These are phyloP conservation scores for Geosmithia putterillii DNA, from an alignment of 2,329 filamentous ascomycete genomes.

Conservation along the genomic window DNA sequence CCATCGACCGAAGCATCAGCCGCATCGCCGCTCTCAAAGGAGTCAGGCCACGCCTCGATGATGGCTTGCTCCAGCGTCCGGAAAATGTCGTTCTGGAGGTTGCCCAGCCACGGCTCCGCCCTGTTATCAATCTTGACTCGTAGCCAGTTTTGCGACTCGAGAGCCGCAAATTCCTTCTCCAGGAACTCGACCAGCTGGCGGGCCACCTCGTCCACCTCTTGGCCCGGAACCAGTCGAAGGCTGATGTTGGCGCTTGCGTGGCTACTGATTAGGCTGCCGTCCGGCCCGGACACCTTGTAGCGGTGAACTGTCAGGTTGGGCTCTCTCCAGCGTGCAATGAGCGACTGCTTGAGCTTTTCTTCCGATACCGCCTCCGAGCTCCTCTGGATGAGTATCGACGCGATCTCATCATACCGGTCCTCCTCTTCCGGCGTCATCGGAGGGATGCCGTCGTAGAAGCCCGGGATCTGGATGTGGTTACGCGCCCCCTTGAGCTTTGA, in stretches of 20 bases:
- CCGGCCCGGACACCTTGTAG: conserved; percentile 84
- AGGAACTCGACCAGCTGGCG: conserved; percentile 56
- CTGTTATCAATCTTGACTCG: conserved; percentile 80
- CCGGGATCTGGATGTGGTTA: conserved; percentile 73
- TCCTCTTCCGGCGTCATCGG: conserved; percentile 65
- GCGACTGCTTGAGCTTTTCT: conserved; percentile 62
- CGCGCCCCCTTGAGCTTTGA: conserved; percentile 69
- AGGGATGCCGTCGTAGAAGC: conserved; percentile 78
- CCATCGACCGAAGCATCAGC: neutral
- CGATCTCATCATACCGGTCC: conserved; percentile 73
- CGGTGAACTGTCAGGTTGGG: conserved; percentile 89
- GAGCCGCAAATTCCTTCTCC: conserved; percentile 53
- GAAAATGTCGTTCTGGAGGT: conserved; percentile 84
- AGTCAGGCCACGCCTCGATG: conserved; percentile 67
- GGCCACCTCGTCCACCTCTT: conserved; percentile 72
- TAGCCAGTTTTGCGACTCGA: conserved; percentile 72
- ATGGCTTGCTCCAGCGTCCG: conserved; percentile 77
- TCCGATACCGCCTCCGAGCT: conserved; percentile 49
- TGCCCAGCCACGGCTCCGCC: conserved; percentile 92
- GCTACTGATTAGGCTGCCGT: conserved; percentile 82
- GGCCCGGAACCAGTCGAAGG: conserved; percentile 83
- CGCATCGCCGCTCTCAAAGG: conserved; percentile 16
- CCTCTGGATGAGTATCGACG: conserved; percentile 59
- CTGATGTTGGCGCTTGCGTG: conserved; percentile 83
- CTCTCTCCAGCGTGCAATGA: conserved; percentile 93